Percentiles rank a stretch among this genome's conserved stretches.
Evolutionary conservation across 306 rosid species (phyloP).

Genomic region (Boehmeria nivea): DNA sequence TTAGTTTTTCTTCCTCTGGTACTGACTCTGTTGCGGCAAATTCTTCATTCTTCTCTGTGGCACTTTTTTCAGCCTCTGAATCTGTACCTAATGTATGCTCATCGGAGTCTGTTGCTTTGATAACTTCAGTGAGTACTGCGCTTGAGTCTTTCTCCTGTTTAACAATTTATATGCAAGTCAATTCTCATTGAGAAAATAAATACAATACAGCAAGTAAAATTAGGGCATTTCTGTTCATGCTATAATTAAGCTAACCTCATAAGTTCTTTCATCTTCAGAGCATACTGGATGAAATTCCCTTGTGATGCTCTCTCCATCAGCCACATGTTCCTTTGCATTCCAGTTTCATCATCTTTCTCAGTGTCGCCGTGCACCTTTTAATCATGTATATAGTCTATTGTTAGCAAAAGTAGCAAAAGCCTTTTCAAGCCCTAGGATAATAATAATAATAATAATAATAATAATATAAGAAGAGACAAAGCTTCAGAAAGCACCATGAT

Average conservation of each 20-base stretch:
- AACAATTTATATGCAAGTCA: background rate
- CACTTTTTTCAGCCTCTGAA: slow-evolving; percentile 3
- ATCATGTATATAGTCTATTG: background rate
- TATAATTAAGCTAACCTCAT: slow-evolving; percentile 21
- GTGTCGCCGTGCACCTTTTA: slow-evolving; percentile 19
- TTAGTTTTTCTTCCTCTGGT: slow-evolving; percentile 7
- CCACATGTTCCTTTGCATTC: slow-evolving; percentile 6
- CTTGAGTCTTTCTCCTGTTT: slow-evolving; percentile 26
- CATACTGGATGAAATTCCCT: slow-evolving; percentile 8
- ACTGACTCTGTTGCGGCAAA: background rate
- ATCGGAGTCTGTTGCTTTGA: slow-evolving; percentile 15
- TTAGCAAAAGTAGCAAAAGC: slow-evolving; percentile 4
- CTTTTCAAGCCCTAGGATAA: background rate
- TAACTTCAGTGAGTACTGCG: background rate
- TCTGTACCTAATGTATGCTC: slow-evolving; percentile 15
- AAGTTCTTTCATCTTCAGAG: background rate
- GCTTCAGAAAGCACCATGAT: too few species aligned
- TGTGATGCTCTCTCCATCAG: slow-evolving; percentile 6
- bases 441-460: background rate
- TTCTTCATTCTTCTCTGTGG: slow-evolving; percentile 1
- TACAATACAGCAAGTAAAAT: background rate
- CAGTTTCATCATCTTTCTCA: slow-evolving; percentile 6
- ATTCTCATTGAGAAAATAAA: slow-evolving; percentile 4
- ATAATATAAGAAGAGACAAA: background rate
- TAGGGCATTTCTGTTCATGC: background rate